Percentiles rank a stretch among this genome's conserved stretches.
Evolutionary conservation across 495 filamentous ascomycete genomes (phyloP).

Genomic region (Tuber borchii): DNA sequence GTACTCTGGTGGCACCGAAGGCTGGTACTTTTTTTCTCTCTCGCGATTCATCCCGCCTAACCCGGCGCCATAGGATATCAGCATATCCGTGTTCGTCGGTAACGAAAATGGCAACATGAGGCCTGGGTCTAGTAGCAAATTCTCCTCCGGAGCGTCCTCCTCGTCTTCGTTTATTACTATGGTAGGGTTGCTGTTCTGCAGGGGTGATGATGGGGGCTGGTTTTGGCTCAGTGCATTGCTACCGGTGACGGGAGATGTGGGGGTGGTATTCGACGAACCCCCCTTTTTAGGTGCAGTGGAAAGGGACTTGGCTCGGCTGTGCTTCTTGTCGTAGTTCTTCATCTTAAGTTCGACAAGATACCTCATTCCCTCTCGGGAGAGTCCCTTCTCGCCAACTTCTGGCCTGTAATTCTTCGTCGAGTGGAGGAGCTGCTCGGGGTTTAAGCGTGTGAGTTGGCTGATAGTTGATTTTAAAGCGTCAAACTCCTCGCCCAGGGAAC

Average conservation of each 20-base stretch:
- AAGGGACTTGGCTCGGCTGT: conserved; percentile 31
- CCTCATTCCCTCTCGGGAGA: conserved; percentile 79
- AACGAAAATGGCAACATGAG: conserved; percentile 90
- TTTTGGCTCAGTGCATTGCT: conserved; percentile 2
- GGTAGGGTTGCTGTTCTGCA: conserved; percentile 21
- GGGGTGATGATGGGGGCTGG: conserved; percentile 3
- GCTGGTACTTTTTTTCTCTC: conserved; percentile 90
- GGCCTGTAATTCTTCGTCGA: conserved; percentile 84
- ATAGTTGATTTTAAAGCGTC: conserved; percentile 77
- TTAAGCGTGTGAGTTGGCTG: conserved; percentile 76
- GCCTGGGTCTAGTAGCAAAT: conserved; percentile 77
- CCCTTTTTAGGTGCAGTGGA: conserved; percentile 8
- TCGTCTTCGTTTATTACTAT: conserved; percentile 43
- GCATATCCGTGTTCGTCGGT: conserved; percentile 94
- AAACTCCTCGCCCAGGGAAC: conserved; percentile 86
- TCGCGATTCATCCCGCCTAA: conserved; percentile 90
- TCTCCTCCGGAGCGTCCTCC: conserved; percentile 58
- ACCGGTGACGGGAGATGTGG: conserved; percentile 22
- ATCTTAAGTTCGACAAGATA: conserved; percentile 75
- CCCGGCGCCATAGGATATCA: conserved; percentile 87
- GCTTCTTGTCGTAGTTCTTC: conserved; percentile 34
- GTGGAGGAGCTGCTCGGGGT: conserved; percentile 84
- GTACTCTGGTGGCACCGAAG: conserved; percentile 89
- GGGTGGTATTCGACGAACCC: conserved; percentile 20
- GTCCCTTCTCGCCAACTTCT: conserved; percentile 88